A percentile compares a stretch with the other conserved stretches of the same genome.
phyloP scores from a whole-genome alignment of 306 rosid genomes.

The Vigna angularis region DNA sequence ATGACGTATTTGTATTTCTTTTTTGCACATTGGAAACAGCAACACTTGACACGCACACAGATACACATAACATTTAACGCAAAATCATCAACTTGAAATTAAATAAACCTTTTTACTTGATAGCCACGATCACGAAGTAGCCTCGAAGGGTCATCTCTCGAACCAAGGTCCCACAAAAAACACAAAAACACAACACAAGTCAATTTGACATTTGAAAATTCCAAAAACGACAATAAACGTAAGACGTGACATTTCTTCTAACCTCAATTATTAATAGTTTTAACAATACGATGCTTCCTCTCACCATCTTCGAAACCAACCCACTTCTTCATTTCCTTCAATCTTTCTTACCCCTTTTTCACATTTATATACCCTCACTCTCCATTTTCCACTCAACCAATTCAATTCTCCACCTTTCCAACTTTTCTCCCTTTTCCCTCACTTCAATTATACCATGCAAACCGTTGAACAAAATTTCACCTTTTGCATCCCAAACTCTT shows the following conservation, averaged over 20 bases:
- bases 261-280: not conserved
- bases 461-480: constrained; percentile 32
- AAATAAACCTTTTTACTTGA: not conserved
- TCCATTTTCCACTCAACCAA: constrained; percentile 45
- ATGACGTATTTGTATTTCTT: not conserved
- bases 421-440: not conserved
- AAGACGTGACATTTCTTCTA: constrained; percentile 18
- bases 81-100: not conserved
- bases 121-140: not conserved
- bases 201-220: not conserved
- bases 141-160: constrained; percentile 8
- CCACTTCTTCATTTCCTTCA: not conserved
- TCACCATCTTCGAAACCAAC: constrained; percentile 44
- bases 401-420: not conserved
- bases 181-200: not conserved
- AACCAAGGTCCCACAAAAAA: not conserved
- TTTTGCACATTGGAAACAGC: not conserved
- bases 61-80: not conserved
- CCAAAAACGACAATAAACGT: constrained; percentile 24
- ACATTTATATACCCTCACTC: constrained; percentile 42
- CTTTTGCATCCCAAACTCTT: constrained; percentile 18
- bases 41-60: not conserved
- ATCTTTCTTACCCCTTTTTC: not conserved
- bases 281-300: constrained; percentile 49
- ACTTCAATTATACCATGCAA: constrained; percentile 32